Conservation (phyloP, 305 asterid species). For the Fraxinus greggii region DNA sequence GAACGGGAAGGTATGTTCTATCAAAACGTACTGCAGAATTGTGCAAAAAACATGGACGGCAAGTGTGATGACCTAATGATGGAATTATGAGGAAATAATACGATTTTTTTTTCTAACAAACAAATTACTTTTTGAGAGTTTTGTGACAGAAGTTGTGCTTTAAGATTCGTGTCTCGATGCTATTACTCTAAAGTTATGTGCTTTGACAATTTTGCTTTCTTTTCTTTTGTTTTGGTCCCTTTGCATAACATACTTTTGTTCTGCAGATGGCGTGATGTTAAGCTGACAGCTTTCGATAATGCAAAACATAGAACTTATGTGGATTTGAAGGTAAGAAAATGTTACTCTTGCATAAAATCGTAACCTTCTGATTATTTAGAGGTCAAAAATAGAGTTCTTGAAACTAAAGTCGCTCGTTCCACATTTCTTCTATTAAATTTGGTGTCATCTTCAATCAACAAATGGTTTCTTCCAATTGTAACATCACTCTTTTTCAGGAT, state of each 20-base stretch:
- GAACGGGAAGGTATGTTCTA: conserved; percentile 85
- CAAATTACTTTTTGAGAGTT: neutral
- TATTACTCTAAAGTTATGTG: neutral
- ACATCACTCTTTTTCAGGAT: conserved; percentile 46
- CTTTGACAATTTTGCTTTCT: neutral
- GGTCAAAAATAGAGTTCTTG: neutral
- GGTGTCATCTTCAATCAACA: neutral
- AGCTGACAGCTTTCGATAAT: conserved; percentile 80
- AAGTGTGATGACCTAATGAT: neutral
- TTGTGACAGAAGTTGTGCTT: neutral
- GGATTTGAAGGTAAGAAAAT: conserved; percentile 71
- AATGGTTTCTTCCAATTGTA: neutral
- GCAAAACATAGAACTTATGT: conserved; percentile 93
- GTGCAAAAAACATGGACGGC: neutral
- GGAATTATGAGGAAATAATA: neutral
- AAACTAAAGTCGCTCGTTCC: neutral
- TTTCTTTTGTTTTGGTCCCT: neutral
- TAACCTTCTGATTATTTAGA: neutral
- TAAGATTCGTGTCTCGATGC: neutral
- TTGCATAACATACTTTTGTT: neutral
- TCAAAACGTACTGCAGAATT: neutral
- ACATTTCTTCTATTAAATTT: neutral
- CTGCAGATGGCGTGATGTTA: conserved; percentile 96
- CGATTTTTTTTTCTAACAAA: neutral
- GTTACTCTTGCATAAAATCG: neutral